Evolutionary conservation across 108 stramenopile species (phyloP).

Genomic region (Nitzschia sp.): DNA sequence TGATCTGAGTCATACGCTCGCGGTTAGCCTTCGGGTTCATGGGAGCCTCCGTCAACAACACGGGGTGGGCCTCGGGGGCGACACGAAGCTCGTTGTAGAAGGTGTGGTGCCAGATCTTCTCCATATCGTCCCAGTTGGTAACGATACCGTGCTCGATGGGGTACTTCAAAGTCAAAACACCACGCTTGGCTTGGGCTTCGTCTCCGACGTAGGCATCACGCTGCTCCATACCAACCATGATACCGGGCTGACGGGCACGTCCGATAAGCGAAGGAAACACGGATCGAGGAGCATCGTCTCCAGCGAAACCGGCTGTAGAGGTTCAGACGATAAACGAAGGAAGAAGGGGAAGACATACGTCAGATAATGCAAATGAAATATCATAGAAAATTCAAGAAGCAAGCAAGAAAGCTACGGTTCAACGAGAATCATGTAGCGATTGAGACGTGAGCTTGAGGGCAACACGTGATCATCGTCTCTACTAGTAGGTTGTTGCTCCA

Average conservation of each 20-base stretch:
- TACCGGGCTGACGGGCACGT: conserved; percentile 96
- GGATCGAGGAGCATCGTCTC: conserved; percentile 94
- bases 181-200: conserved; percentile 97
- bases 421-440: background rate
- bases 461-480: no score
- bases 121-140: conserved; percentile 99
- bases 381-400: no score
- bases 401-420: no score
- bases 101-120: conserved; percentile 98
- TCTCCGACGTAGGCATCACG: conserved; percentile 99
- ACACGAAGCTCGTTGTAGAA: conserved; percentile 98
- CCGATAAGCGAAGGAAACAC: conserved; percentile 97
- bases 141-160: conserved; percentile 99
- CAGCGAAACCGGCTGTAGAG: conserved; percentile 90
- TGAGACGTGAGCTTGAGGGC: background rate
- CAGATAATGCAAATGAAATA: background rate
- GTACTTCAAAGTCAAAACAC: conserved; percentile 99
- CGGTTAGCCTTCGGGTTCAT: conserved; percentile 99
- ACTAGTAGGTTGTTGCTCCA: background rate
- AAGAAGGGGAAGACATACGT: background rate
- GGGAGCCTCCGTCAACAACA: conserved; percentile 98
- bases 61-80: conserved; percentile 97
- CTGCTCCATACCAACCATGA: conserved; percentile 99
- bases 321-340: background rate
- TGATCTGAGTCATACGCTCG: conserved; percentile 99